These are phyloP conservation scores for Xerocomellus dryophilus DNA, from an alignment of 768 basidiomycete species.

Conservation along the genomic window DNA sequence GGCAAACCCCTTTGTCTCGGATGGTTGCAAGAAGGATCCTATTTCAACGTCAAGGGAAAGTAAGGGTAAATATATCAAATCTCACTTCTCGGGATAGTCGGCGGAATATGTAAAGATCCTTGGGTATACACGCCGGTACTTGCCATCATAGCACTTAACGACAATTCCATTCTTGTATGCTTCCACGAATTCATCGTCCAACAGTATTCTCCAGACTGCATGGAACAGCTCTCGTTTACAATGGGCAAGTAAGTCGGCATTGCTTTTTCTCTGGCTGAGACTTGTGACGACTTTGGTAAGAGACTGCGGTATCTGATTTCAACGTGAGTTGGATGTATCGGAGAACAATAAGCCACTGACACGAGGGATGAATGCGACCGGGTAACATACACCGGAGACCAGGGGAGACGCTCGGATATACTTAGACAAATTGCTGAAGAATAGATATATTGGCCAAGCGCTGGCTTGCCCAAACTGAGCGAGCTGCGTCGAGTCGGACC, in stretches of 20 bases:
- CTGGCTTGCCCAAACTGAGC: slow-evolving; percentile 14
- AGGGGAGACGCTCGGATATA: neutral
- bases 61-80: neutral
- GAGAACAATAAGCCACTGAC: neutral
- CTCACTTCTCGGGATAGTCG: slow-evolving; percentile 5
- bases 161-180: slow-evolving; percentile 1
- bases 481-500: slow-evolving; percentile 19
- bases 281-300: neutral
- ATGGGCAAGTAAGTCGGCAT: neutral
- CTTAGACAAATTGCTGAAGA: slow-evolving; percentile 7
- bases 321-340: neutral
- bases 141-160: slow-evolving; percentile 1
- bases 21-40: neutral
- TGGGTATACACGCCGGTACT: neutral
- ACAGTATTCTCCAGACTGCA: neutral
- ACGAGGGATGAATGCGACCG: neutral
- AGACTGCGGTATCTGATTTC: neutral
- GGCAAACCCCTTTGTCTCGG: neutral
- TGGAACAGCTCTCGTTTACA: slow-evolving; percentile 9
- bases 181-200: neutral
- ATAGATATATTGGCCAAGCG: slow-evolving; percentile 2
- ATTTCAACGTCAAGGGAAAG: neutral
- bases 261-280: neutral
- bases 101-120: slow-evolving; percentile 2
- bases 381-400: neutral